Base-by-base conservation (phyloP, 768 basidiomycete species). In the Agaricus blazei region DNA sequence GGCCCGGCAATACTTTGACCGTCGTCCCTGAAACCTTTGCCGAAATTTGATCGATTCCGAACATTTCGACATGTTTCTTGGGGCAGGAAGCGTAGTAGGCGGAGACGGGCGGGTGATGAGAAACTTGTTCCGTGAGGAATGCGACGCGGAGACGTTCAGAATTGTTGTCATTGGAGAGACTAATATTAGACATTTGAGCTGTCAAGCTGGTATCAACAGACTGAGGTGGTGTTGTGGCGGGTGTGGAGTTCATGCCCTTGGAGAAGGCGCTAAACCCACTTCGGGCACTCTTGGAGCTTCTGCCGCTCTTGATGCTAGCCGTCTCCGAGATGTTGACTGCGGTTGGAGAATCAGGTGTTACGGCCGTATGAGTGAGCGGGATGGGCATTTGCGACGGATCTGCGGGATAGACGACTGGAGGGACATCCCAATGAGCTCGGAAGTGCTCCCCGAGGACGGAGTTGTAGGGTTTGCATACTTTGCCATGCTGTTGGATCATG, bases 81-180 rank as follows among this genome's bases (percentile, higher is more conserved):
- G 94, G 92, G 68, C 91, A 95, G 3, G 73, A 59, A 6, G 88
- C 91, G 59, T 84, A 85, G 65, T 85, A 96, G 0, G 89, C 85
- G 1, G 93, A 96, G 29, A 98, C 83, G 2, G 97, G 97, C 0
- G 97, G 97, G 64, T 99, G 97, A 71, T 99, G 97, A 1, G 91
- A 97, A 46, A 98, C 85, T 70, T 97, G 95, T 68, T 97, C 95
- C 12, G 93, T 96, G 46, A 95, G 70, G 68, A 82, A 96, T 5
- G 83, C 80, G 43, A 95, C 82, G 34, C 92, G 87, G 14, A 84
- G 68, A 48, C 74, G 72, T 15, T 74, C 76, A 43, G 58, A 34
- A 43, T 47, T 48, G 12, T 56, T 41, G 29, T 58, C 69, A 47
- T 70, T 67, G 34, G 65, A 72, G 34, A 90, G 75, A 62, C 76